phyloP scores from a whole-genome alignment of 2,329 filamentous ascomycete species.

The Botrytis tulipae region DNA sequence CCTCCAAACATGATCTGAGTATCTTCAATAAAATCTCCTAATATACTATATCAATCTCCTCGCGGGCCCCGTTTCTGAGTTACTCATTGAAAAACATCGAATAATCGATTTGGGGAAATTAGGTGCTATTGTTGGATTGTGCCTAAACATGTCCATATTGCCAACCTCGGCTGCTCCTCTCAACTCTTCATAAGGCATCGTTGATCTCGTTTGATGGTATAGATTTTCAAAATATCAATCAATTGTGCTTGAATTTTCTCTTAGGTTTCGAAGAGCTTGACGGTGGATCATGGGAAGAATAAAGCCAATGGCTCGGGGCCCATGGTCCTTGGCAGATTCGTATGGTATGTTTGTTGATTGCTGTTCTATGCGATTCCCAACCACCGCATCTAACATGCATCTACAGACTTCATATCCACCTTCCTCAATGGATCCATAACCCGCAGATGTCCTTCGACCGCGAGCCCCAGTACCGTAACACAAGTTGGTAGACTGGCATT shows the following conservation, averaged over 20 bases:
- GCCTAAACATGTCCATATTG: slow-evolving; percentile 2
- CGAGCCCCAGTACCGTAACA: slow-evolving; percentile 12
- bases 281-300: slow-evolving; percentile 25
- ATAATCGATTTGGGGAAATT: background rate
- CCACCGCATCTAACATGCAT: slow-evolving; percentile 16
- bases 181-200: background rate
- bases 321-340: slow-evolving; percentile 38
- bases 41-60: background rate
- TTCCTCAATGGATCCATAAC: slow-evolving; percentile 29
- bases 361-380: background rate
- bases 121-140: slow-evolving; percentile 10
- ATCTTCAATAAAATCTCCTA: background rate
- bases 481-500: slow-evolving; percentile 19
- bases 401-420: slow-evolving; percentile 35
- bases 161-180: background rate
- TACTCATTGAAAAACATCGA: background rate
- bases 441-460: background rate
- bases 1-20: background rate
- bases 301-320: slow-evolving; percentile 21
- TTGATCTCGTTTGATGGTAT: background rate
- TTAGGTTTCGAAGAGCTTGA: background rate
- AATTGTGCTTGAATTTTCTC: background rate
- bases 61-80: background rate
- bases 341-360: slow-evolving; percentile 31
- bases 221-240: background rate